These are phyloP conservation scores for Sporisorium sorghi DNA, from an alignment of 1,284 basidiomycete species.

Conservation along the genomic window DNA sequence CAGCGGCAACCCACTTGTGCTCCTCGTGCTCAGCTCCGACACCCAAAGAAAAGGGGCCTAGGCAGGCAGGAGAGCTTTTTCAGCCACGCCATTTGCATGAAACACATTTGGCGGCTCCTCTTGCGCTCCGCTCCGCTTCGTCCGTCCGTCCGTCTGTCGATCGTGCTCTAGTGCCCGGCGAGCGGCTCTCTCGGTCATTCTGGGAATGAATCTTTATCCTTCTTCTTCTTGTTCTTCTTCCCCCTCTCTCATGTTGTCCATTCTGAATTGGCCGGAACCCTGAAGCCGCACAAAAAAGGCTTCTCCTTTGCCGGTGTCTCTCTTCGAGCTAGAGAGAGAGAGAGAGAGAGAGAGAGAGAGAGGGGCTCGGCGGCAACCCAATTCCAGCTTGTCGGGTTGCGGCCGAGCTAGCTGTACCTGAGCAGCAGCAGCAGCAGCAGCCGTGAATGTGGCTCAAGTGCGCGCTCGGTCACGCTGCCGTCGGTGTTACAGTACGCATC, in stretches of 20 bases:
- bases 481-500: too few relatives aligned
- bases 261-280: background rate
- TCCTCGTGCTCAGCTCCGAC: conserved; percentile 2
- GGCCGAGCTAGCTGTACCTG: conserved; percentile 1
- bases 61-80: background rate
- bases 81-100: conserved; percentile 6
- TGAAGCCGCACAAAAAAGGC: background rate
- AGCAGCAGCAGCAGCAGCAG: background rate
- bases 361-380: background rate
- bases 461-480: background rate
- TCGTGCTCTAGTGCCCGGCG: background rate
- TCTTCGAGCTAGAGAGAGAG: too few relatives aligned
- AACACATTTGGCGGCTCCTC: background rate
- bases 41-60: too few relatives aligned
- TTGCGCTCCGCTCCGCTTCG: background rate
- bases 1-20: conserved; percentile 12
- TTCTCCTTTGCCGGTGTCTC: background rate
- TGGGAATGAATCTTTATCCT: background rate
- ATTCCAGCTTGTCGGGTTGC: background rate
- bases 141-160: background rate
- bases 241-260: too few relatives aligned
- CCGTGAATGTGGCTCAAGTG: background rate
- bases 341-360: too few relatives aligned
- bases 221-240: background rate
- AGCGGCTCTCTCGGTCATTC: background rate